Conservation (phyloP, 1,284 basidiomycete species). For the Ceratobasidium sp. region DNA sequence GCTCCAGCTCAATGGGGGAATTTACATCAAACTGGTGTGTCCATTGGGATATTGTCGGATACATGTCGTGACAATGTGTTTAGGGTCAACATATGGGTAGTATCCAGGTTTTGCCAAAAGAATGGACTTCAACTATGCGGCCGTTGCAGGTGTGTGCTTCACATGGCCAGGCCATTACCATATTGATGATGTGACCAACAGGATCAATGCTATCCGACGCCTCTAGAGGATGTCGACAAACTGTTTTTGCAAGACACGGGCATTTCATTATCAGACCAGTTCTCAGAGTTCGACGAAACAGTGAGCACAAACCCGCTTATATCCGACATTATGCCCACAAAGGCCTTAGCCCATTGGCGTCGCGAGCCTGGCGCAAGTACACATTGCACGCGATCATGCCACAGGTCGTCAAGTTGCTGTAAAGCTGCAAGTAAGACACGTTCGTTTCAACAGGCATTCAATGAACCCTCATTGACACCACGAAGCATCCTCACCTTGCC, state of each 20-base stretch:
- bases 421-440: conserved; percentile 71
- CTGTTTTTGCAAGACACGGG: conserved; percentile 82
- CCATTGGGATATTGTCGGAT: background rate
- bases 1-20: conserved; percentile 88
- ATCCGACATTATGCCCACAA: background rate
- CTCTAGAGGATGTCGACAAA: conserved; percentile 72
- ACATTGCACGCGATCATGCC: conserved; percentile 79
- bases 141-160: conserved; percentile 64
- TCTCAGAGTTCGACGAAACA: conserved; percentile 78
- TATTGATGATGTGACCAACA: conserved; percentile 61
- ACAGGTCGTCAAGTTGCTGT: conserved; percentile 87
- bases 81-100: conserved; percentile 83
- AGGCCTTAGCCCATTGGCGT: conserved; percentile 86
- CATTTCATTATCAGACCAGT: conserved; percentile 68
- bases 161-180: conserved; percentile 1
- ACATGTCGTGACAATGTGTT: conserved; percentile 51
- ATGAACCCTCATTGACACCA: background rate
- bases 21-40: conserved; percentile 83
- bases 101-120: conserved; percentile 74
- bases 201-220: conserved; percentile 85
- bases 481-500: conserved; percentile 88
- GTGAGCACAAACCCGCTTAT: background rate
- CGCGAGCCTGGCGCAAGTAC: conserved; percentile 95
- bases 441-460: background rate
- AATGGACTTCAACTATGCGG: conserved; percentile 74